Conservation (phyloP, 805 yeast genomes). For the Pachysolen tannophilus region DNA sequence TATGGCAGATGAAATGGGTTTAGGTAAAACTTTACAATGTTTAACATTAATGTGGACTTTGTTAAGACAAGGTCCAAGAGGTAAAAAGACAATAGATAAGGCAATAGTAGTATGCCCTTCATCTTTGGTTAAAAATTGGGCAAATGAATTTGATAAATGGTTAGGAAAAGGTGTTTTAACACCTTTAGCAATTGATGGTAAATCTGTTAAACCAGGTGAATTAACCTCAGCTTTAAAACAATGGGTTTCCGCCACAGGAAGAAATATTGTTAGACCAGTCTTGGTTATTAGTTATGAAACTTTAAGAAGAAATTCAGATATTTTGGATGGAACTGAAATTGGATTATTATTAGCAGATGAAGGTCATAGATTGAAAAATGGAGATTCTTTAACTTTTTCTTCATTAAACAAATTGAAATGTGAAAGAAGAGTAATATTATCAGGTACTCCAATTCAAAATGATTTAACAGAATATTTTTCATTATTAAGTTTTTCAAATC, state of each 20-base stretch:
- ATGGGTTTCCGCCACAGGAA: conserved; percentile 86
- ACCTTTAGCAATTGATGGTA: conserved; percentile 90
- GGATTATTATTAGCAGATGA: conserved; percentile 85
- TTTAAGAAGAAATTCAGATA: conserved; percentile 73
- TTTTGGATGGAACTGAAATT: conserved; percentile 65
- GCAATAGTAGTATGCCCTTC: conserved; percentile 94
- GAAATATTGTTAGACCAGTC: conserved; percentile 88
- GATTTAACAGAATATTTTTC: conserved; percentile 93
- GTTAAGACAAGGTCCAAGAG: conserved; percentile 81
- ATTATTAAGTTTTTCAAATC: conserved; percentile 84
- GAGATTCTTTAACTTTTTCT: conserved; percentile 86
- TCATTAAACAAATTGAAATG: conserved; percentile 80
- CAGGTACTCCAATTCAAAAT: conserved; percentile 97
- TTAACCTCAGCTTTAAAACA: conserved; percentile 59
- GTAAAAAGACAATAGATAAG: conserved; percentile 75
- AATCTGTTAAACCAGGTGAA: conserved; percentile 62
- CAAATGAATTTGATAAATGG: conserved; percentile 93
- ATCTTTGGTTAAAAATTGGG: conserved; percentile 92
- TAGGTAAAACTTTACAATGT: conserved; percentile 88
- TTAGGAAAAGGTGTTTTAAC: conserved; percentile 84
- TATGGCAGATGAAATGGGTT: conserved; percentile 98
- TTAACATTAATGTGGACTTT: conserved; percentile 89
- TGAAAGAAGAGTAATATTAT: conserved; percentile 80
- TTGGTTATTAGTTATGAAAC: conserved; percentile 93
- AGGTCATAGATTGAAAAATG: conserved; percentile 79